These are phyloP conservation scores for Suillus subaureus DNA, from an alignment of 768 basidiomycete species.

Conservation along the genomic window DNA sequence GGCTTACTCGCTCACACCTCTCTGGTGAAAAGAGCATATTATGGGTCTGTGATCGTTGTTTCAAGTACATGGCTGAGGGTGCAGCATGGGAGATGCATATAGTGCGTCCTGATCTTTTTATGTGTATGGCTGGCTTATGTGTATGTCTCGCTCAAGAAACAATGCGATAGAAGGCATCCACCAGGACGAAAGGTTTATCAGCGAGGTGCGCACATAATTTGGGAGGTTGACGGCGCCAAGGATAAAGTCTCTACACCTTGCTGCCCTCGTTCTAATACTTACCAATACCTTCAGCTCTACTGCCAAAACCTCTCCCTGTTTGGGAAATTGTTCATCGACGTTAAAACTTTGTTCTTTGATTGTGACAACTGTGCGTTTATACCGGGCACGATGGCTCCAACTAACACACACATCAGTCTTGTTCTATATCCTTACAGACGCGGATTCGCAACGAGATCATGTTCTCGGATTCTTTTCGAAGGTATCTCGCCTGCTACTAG, in stretches of 20 bases:
- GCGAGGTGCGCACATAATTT: conserved; percentile 85
- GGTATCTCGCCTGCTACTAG: conserved; percentile 32
- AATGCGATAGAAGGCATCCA: conserved; percentile 68
- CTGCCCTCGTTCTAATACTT: not conserved
- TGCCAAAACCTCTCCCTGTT: conserved; percentile 96
- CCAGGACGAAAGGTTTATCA: conserved; percentile 93
- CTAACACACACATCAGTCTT: conserved; percentile 47
- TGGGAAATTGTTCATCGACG: conserved; percentile 98
- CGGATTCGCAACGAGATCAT: conserved; percentile 74
- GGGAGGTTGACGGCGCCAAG: conserved; percentile 91
- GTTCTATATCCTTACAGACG: conserved; percentile 92
- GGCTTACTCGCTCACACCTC: conserved; percentile 49
- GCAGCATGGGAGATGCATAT: conserved; percentile 71
- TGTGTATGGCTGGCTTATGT: conserved; percentile 18
- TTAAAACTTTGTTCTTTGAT: conserved; percentile 94
- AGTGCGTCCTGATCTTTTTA: conserved; percentile 37
- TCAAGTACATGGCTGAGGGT: conserved; percentile 92
- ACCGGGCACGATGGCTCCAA: not conserved
- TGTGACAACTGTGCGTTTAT: conserved; percentile 73
- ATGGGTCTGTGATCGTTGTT: conserved; percentile 92
- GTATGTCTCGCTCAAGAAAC: conserved; percentile 47
- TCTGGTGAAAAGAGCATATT: conserved; percentile 54
- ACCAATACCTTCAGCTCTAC: conserved; percentile 64
- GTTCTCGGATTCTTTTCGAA: conserved; percentile 77
- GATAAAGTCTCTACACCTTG: conserved; percentile 63